Conservation (phyloP, 2,329 filamentous ascomycete species). For the Fusarium coffeatum region DNA sequence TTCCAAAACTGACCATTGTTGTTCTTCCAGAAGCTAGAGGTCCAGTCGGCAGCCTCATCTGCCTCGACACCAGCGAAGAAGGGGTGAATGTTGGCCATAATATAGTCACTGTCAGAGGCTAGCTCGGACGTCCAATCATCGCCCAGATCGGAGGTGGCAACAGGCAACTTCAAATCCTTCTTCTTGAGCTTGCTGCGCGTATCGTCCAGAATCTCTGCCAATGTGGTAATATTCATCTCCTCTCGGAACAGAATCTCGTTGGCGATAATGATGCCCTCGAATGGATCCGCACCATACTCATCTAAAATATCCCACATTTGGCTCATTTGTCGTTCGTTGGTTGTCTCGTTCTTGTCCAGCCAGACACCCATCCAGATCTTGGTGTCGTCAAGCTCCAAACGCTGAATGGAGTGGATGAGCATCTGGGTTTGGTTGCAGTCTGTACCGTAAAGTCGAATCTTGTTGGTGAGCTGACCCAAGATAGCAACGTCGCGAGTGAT, state of each 20-base stretch:
- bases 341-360: constrained; percentile 86
- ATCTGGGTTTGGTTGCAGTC: constrained; percentile 98
- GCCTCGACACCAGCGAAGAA: constrained; percentile 88
- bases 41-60: constrained; percentile 79
- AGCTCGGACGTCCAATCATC: constrained; percentile 84
- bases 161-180: constrained; percentile 75
- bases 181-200: constrained; percentile 79
- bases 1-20: constrained; percentile 76
- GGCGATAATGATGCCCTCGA: constrained; percentile 84
- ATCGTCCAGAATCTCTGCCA: constrained; percentile 72
- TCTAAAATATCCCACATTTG: constrained; percentile 90
- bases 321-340: constrained; percentile 81
- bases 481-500: constrained; percentile 91
- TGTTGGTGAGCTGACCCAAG: constrained; percentile 88
- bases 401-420: constrained; percentile 84
- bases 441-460: constrained; percentile 89
- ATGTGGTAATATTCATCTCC: constrained; percentile 73
- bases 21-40: constrained; percentile 80
- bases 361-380: constrained; percentile 96
- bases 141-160: constrained; percentile 90
- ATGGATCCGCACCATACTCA: constrained; percentile 72
- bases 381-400: constrained; percentile 76
- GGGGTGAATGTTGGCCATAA: constrained; percentile 97
- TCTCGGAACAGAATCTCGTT: constrained; percentile 84
- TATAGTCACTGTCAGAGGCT: constrained; percentile 78